phyloP scores from a whole-genome alignment of 768 basidiomycete species.

The Boletales sp. region DNA sequence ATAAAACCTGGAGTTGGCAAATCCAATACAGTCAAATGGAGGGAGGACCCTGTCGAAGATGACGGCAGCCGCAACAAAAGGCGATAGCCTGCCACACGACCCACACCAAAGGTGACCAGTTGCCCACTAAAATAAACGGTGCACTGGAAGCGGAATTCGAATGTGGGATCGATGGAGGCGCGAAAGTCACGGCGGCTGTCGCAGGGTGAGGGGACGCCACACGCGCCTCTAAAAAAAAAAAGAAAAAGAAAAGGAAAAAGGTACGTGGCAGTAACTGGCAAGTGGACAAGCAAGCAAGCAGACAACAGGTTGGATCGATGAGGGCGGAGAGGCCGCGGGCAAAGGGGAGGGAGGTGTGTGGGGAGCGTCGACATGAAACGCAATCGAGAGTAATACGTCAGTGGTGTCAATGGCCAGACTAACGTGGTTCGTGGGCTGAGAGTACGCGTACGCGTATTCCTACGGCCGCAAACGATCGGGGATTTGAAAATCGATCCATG shows the following conservation, averaged over 20 bases:
- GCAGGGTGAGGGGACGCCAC: too few species aligned
- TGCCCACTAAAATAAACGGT: slow-evolving; percentile 1
- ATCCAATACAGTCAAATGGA: slow-evolving; percentile 13
- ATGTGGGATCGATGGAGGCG: too few species aligned
- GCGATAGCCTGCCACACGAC: slow-evolving; percentile 14
- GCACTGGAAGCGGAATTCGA: too few species aligned
- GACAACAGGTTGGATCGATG: not conserved
- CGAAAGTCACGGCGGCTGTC: too few species aligned
- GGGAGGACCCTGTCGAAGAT: slow-evolving; percentile 1
- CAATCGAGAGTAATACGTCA: slow-evolving; percentile 18
- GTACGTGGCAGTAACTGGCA: not conserved
- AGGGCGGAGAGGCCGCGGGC: slow-evolving; percentile 8
- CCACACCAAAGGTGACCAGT: not conserved
- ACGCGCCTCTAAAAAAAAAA: too few species aligned
- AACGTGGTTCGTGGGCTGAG: not conserved
- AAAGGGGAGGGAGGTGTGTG: slow-evolving; percentile 18
- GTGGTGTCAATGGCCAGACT: not conserved
- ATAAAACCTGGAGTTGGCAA: slow-evolving; percentile 2
- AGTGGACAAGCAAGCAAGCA: slow-evolving; percentile 7
- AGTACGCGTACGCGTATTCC: not conserved
- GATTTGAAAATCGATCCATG: slow-evolving; percentile 7
- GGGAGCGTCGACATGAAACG: slow-evolving; percentile 26
- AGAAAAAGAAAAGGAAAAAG: not conserved
- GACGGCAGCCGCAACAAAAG: slow-evolving; percentile 15
- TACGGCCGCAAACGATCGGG: slow-evolving; percentile 10